phyloP scores from a whole-genome alignment of 441 rosid genomes.

The Erysimum cheiri region DNA sequence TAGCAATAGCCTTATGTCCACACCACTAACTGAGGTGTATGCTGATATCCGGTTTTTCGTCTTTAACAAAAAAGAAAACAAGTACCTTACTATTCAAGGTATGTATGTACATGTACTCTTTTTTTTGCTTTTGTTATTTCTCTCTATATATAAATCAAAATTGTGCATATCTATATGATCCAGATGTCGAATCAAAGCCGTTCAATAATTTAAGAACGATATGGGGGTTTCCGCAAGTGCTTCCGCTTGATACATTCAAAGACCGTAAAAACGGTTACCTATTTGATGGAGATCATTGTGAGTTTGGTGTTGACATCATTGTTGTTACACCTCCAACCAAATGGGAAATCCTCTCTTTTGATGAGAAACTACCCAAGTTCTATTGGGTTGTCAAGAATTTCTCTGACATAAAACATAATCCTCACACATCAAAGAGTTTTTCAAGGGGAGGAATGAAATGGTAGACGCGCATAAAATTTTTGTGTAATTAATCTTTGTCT shows the following conservation, averaged over 20 bases:
- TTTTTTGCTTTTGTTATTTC: background rate
- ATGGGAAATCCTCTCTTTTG: background rate
- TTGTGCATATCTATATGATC: no score
- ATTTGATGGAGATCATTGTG: slow-evolving; percentile 7
- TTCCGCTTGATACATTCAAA: background rate
- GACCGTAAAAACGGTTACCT: slow-evolving; percentile 3
- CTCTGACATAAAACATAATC: background rate
- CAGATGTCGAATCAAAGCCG: background rate
- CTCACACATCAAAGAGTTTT: background rate
- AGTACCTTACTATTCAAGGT: slow-evolving; percentile 30
- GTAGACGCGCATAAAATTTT: background rate
- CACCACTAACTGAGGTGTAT: background rate
- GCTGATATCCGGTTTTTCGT: slow-evolving; percentile 18
- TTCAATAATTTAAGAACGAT: slow-evolving; percentile 4
- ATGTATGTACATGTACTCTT: background rate
- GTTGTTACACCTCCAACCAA: background rate
- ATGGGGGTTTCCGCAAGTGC: slow-evolving; percentile 2
- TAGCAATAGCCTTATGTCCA: background rate
- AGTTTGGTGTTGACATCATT: slow-evolving; percentile 25
- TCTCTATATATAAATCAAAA: background rate
- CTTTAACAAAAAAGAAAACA: slow-evolving; percentile 19
- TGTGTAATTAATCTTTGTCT: no score
- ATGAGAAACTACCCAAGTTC: background rate
- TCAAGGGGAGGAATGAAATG: background rate
- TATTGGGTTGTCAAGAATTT: background rate